Base-by-base conservation (phyloP, 2,329 filamentous ascomycete species). In the Ampelomyces quisqualis region DNA sequence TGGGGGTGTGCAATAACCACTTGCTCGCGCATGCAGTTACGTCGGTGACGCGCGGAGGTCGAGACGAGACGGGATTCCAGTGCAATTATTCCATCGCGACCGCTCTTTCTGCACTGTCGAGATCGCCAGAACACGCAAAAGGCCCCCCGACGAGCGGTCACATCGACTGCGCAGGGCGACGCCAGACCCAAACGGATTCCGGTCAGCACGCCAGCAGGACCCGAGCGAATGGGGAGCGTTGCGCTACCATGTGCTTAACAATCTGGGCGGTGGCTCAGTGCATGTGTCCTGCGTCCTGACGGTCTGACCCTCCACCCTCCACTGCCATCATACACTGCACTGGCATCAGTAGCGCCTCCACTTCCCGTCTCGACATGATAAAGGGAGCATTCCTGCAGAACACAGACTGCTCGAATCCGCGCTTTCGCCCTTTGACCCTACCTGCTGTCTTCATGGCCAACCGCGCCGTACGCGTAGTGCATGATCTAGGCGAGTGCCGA, bases 341-440 rank as follows among this genome's bases (percentile, higher is more conserved):
- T 22, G 35, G n/a, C 8, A 22, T 29, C 27, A 29, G 20, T 31
- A 38, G 26, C 19, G 20, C 21, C 4, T 21, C 13, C 34, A 15
- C 31, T 19, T 27, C 17, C 40, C 14, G 22, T 10, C 4, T 29
- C 20, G 31, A 20, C 15, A 23, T 15, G 40, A 52, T 44, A 54
- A 41, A 48, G 40, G 30, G 36, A 29, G 27, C 45, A 21, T 41
- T 44, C 43, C 45, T 39, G 32, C 38, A 20, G 31, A 28, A 22
- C 33, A 34, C 15, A 24, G 28, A 31, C 34, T 43, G 49, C 48
- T 44, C 43, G 41, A 22, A 27, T 46, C 49, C 46, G 43, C 51
- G 47, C 34, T 35, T 26, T 38, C 29, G 36, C 19, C 24, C 37
- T 33, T 30, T 34, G 31, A 21, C 37, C 39, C n/a, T 18, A 31